These are phyloP conservation scores for Cryomyces antarcticus DNA, from an alignment of 495 filamentous ascomycete genomes.

Conservation along the genomic window DNA sequence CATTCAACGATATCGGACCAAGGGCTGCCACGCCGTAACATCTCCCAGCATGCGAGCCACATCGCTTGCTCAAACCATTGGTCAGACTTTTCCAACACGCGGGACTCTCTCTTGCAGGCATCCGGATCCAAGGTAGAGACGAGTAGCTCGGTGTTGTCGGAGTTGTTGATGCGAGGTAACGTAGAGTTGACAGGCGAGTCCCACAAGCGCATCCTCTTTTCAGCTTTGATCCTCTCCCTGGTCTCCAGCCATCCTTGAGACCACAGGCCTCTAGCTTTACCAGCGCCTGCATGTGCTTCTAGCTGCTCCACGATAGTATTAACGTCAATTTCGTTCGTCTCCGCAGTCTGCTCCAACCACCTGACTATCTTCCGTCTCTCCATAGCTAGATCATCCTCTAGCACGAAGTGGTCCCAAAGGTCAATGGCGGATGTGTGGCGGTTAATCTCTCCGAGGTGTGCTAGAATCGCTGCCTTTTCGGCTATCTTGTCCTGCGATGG, in stretches of 20 bases:
- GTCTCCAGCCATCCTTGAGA: conserved; percentile 84
- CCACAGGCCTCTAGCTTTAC: conserved; percentile 46
- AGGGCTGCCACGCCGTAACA: conserved; percentile 56
- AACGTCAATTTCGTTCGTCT: conserved; percentile 41
- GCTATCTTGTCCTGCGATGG: conserved; percentile 13
- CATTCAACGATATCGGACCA: conserved; percentile 58
- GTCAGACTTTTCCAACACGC: conserved; percentile 56
- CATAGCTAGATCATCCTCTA: conserved; percentile 43
- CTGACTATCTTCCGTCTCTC: conserved; percentile 58
- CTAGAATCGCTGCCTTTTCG: conserved; percentile 24
- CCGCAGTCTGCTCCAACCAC: conserved; percentile 63
- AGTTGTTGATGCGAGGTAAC: conserved; percentile 27
- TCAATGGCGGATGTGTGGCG: conserved; percentile 41
- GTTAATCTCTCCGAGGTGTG: conserved; percentile 25
- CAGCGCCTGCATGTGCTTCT: conserved; percentile 26
- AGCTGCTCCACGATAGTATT: conserved; percentile 53
- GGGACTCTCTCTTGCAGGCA: conserved; percentile 56
- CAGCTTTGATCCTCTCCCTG: conserved; percentile 67
- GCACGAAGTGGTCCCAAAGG: conserved; percentile 42
- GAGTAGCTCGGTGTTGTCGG: conserved; percentile 38
- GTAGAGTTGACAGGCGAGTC: conserved; percentile 28
- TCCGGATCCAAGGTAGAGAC: conserved; percentile 92
- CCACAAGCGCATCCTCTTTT: conserved; percentile 54
- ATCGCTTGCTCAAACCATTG: conserved; percentile 68
- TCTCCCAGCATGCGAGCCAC: conserved; percentile 77